These are phyloP conservation scores for Paragyromitra xinjiangensis DNA, from an alignment of 495 filamentous ascomycete genomes.

Conservation along the genomic window DNA sequence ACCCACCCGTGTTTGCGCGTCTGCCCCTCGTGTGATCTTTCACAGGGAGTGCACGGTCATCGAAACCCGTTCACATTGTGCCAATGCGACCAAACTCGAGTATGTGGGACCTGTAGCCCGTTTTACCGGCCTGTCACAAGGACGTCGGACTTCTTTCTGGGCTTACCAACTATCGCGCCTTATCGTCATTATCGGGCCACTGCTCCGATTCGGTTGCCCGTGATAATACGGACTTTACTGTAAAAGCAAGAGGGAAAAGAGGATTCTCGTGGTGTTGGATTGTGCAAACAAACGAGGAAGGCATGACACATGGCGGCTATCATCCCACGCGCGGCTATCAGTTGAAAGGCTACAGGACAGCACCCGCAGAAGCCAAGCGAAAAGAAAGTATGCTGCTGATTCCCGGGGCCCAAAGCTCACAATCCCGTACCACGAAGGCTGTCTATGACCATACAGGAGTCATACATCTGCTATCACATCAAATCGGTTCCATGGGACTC, in stretches of 20 bases:
- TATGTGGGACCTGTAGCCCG: background rate
- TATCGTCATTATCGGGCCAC: background rate
- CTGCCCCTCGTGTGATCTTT: background rate
- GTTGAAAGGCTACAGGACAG: background rate
- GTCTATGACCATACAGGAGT: background rate
- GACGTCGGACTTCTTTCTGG: background rate
- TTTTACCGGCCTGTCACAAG: conserved; percentile 10
- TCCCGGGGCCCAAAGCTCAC: background rate
- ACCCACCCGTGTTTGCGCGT: background rate
- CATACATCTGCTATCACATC: conserved; percentile 3
- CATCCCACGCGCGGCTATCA: conserved; percentile 16
- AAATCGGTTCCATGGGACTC: conserved; percentile 16
- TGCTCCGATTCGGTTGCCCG: background rate
- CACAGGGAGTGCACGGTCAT: conserved; percentile 4
- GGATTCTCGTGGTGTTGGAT: background rate
- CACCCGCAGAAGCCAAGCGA: background rate
- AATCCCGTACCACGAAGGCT: background rate
- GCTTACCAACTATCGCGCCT: background rate
- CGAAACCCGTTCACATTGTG: conserved; percentile 1
- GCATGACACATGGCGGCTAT: conserved; percentile 3
- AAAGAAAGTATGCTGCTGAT: background rate
- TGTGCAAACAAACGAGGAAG: background rate
- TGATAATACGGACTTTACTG: background rate
- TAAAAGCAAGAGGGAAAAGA: background rate
- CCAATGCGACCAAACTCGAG: background rate